Base-by-base conservation (phyloP, 1,139 yeast genomes). In the Nakaseomyces kungkrabaensis region DNA sequence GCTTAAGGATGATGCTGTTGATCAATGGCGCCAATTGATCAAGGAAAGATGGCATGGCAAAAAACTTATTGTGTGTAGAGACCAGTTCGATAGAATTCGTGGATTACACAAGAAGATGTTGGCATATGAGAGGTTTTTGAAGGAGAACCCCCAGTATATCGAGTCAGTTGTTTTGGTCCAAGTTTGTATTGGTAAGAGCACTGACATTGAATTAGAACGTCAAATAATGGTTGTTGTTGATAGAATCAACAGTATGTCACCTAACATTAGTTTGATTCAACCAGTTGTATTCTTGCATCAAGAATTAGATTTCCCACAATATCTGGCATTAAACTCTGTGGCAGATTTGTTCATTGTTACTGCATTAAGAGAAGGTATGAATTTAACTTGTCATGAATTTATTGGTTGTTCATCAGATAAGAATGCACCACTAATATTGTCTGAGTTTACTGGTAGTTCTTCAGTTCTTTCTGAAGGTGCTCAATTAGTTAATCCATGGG, bases 361-460 rank as follows among this genome's bases (percentile, higher is more conserved):
- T 1, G 84, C 95, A 1, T 78, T 90, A 76, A 79, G 97, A 62
- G 97, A 92, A 66, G 97, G 97, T 10, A 84, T 90, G 84, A 90
- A 90, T 61, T 72, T 90, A 61, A 88, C 97, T 0, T 88, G 96
- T 59, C 97, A 90, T 63, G 97, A 90, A 63, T 90, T 84, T 63
- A 78, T 88, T 26, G 82, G 82, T 51, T 87, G 95, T 17, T 78
- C 92, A 5, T 70, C 73, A 24, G 79, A 77, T 43, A 76, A 77
- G 55, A 79, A 83, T 54, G 84, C 96, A 0, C 96, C 97, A 0
- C 74, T 90, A 56, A 76, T 90, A 51, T 68, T 90, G 51, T 85
- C 95, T 42, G 97, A 90, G 64, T 90, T 90, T 59, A 88, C 96
- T 0, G 97, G 97, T 1, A 85, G 95, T 4, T 94, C 97, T 0